A percentile compares a stretch with the other conserved stretches of the same genome.
Evolutionary conservation across 148 eudicot species (phyloP).

Genomic region (Camellia lanceoleosa): DNA sequence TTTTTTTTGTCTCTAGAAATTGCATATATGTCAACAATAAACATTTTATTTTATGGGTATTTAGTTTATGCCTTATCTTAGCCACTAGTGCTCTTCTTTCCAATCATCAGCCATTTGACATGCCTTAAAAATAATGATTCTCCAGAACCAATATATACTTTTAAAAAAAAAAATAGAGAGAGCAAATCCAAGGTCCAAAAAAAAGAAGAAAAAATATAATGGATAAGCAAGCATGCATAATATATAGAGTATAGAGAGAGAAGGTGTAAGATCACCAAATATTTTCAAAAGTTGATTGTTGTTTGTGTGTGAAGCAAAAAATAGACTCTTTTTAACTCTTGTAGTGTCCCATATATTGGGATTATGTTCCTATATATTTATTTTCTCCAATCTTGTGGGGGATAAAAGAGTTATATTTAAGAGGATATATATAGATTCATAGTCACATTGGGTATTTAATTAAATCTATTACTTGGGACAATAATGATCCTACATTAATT

Average conservation of each 20-base stretch:
- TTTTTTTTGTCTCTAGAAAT: too few relatives aligned
- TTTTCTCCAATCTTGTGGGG: background rate
- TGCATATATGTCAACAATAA: too few relatives aligned
- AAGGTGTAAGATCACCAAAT: background rate
- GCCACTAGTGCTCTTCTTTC: background rate
- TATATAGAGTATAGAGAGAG: too few relatives aligned
- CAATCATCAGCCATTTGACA: background rate
- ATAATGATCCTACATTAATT: background rate
- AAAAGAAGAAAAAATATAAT: background rate
- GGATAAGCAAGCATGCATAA: background rate
- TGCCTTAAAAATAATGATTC: background rate
- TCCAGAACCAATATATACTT: background rate
- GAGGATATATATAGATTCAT: background rate
- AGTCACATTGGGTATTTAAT: background rate
- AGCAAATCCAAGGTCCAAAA: background rate
- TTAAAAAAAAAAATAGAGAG: background rate
- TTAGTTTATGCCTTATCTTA: background rate
- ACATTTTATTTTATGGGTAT: background rate
- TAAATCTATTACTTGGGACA: background rate
- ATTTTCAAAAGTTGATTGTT: background rate
- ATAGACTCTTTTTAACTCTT: background rate
- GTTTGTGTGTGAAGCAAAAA: constrained; percentile 9
- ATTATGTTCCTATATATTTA: background rate
- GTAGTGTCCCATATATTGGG: background rate
- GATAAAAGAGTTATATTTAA: background rate